Base-by-base conservation (phyloP, 2,329 filamentous ascomycete species). In the Pseudogymnoascus sp. region DNA sequence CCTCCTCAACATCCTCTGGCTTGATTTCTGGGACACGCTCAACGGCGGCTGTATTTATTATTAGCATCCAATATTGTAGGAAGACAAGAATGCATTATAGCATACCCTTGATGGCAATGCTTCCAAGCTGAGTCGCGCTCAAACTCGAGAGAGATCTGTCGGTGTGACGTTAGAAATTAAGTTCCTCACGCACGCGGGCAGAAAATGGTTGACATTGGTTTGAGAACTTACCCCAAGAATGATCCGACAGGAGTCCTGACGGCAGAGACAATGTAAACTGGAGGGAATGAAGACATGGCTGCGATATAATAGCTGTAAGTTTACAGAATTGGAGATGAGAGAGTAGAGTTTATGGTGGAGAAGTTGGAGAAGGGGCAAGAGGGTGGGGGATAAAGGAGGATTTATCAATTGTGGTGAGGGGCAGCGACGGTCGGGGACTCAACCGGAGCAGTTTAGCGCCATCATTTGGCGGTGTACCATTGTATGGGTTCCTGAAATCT, bases 241-340 rank as follows among this genome's bases (percentile, higher is more conserved):
- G 90, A 92, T 71, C 94, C 94, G 67, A 96, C 83, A 60, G 94
- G 94, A 67, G 94, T 99, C 77, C 92, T 86, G 72, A 86, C 90
- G 67, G 87, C 88, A 64, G 94, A 94, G 73, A 97, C 92, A 72
- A 99, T 97, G 80, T 99, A 99, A 68, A 99, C 93, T 64, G 92
- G 83, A 68, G 91, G 88, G 67, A 92, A 84, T 69, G 84, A 85
- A 74, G 90, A 82, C 90, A 95, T 95, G 64, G 70, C 84, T 77
- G 61, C 66, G 65, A 62, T 59, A 40, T 55, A 33, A 55, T 55
- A 33, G 5, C 5, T 55, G 15, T 7, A 21, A n/a, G 25, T 33
- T 55, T 55, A 55, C 6, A 33, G 59, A 62, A 60, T 61, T 58
- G 60, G 29, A 35, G 62, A 37, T 25, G 40, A 59, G 55, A 61